phyloP scores from a whole-genome alignment of 345 rosid species.

The Populus alba region DNA sequence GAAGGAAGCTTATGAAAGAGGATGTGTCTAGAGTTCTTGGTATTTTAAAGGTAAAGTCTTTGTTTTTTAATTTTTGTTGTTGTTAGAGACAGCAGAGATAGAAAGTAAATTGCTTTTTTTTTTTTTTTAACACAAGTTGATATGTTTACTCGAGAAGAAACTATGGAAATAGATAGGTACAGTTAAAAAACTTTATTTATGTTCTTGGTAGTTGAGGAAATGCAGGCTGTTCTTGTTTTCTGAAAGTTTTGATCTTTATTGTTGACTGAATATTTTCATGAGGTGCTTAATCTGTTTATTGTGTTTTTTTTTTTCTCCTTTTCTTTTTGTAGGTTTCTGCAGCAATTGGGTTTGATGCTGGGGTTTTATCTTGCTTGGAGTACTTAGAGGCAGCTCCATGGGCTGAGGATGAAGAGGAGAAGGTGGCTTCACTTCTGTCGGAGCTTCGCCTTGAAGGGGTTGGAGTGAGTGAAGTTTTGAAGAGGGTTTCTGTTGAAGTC shows the following conservation, averaged over 20 bases:
- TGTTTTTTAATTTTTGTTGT: not conserved
- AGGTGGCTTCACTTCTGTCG: slow-evolving; percentile 73
- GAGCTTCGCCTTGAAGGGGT: slow-evolving; percentile 88
- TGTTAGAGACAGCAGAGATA: not conserved
- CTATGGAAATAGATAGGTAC: slow-evolving; percentile 5
- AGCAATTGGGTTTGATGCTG: slow-evolving; percentile 95
- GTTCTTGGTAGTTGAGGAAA: not conserved
- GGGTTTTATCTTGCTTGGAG: slow-evolving; percentile 91
- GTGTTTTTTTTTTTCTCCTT: slow-evolving; percentile 13
- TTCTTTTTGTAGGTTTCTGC: slow-evolving; percentile 71
- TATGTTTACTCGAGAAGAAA: slow-evolving; percentile 6
- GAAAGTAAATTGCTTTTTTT: not conserved
- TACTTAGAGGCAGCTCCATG: slow-evolving; percentile 98
- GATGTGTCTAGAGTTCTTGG: slow-evolving; percentile 87
- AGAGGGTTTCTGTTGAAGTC: slow-evolving; percentile 81
- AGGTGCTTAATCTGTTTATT: slow-evolving; percentile 17
- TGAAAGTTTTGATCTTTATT: not conserved
- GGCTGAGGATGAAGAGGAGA: slow-evolving; percentile 98
- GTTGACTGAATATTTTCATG: not conserved
- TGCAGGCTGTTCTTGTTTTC: not conserved
- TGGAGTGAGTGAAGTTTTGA: slow-evolving; percentile 90
- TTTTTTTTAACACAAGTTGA: not conserved
- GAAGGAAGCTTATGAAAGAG: slow-evolving; percentile 88
- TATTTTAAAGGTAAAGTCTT: slow-evolving; percentile 68
- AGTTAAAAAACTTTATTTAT: not conserved